Conservation (phyloP, 192 early-diverging fungal genomes). For the Rhizophagus prolifer region DNA sequence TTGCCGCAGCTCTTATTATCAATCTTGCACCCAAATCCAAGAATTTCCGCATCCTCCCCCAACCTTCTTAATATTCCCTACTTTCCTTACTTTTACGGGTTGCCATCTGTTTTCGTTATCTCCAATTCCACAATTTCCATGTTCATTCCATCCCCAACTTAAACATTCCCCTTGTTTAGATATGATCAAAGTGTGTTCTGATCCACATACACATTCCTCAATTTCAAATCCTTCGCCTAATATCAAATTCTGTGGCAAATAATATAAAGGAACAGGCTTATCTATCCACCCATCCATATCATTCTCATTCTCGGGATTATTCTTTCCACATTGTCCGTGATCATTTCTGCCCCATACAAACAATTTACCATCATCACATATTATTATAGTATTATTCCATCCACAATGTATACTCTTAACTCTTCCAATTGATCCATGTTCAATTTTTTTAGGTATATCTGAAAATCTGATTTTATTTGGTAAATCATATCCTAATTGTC, state of each 20-base stretch:
- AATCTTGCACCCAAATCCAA: constrained; percentile 33
- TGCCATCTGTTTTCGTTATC: constrained; percentile 32
- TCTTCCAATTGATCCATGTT: constrained; percentile 9
- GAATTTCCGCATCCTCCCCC: constrained; percentile 46
- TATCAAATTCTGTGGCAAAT: constrained; percentile 24
- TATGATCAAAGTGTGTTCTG: constrained; percentile 71
- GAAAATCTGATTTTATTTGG: constrained; percentile 5
- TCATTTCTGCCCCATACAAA: constrained; percentile 76
- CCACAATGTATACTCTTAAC: constrained; percentile 52
- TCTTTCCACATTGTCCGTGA: constrained; percentile 67
- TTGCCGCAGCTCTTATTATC: too few species aligned
- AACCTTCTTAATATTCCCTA: background rate
- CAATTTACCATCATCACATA: constrained; percentile 35
- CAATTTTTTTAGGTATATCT: constrained; percentile 27
- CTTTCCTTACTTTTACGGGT: background rate
- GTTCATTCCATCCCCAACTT: constrained; percentile 95
- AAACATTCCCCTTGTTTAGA: constrained; percentile 44
- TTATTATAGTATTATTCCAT: constrained; percentile 58
- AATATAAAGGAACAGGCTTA: constrained; percentile 20
- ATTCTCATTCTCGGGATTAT: background rate
- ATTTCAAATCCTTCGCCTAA: constrained; percentile 22
- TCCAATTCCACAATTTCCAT: constrained; percentile 78
- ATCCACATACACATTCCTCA: constrained; percentile 59
- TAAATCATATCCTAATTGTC: constrained; percentile 51
- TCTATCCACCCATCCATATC: constrained; percentile 2